These are phyloP conservation scores for Podospora pseudocomata DNA, from an alignment of 495 filamentous ascomycete genomes.

Conservation along the genomic window DNA sequence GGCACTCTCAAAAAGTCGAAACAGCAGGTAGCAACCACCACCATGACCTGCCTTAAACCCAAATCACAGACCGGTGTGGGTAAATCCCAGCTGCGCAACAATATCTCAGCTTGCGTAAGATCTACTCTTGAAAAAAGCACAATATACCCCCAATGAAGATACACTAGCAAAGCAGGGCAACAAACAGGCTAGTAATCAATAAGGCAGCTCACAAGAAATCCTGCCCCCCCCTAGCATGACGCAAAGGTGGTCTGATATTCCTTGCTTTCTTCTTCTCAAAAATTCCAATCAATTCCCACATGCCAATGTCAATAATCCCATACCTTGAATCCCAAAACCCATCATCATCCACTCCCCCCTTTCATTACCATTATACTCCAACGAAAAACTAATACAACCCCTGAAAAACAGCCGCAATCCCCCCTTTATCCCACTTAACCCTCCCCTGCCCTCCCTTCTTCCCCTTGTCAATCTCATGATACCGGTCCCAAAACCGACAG, in stretches of 20 bases:
- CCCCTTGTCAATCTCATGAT: slow-evolving; percentile 92
- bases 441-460: slow-evolving; percentile 95
- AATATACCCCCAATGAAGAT: too few relatives aligned
- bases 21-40: too few relatives aligned
- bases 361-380: neutral
- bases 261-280: neutral
- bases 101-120: too few relatives aligned
- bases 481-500: slow-evolving; percentile 91
- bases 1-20: too few relatives aligned
- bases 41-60: too few relatives aligned
- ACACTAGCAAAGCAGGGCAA: too few relatives aligned
- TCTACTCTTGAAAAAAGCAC: too few relatives aligned
- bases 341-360: neutral
- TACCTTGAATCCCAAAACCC: neutral
- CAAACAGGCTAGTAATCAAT: too few relatives aligned
- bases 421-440: slow-evolving; percentile 89
- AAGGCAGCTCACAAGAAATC: too few relatives aligned
- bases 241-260: slow-evolving; percentile 3
- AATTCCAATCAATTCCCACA: neutral
- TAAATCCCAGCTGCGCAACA: too few relatives aligned
- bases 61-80: too few relatives aligned
- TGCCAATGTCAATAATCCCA: neutral
- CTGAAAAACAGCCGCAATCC: slow-evolving; percentile 53
- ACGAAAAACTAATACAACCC: slow-evolving; percentile 37
- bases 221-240: neutral